Base-by-base conservation (phyloP, 306 rosid species). In the Nissolia schottii region DNA sequence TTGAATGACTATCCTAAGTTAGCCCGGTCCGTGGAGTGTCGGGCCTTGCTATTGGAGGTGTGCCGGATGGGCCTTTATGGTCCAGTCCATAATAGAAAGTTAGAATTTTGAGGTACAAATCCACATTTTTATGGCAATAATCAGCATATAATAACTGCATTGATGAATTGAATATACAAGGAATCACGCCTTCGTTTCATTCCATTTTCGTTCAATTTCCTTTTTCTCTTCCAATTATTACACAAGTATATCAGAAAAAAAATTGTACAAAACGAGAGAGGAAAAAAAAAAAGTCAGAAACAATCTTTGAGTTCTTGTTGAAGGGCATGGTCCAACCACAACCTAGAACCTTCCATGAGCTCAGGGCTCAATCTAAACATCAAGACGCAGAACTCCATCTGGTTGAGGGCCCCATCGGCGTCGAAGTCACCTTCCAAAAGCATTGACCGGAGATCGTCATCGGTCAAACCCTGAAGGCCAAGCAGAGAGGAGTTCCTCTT, bases 301-400 rank as follows among this genome's bases (percentile, higher is more conserved):
- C 0, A 71, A 41, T 83, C 72, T 34, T 70, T 27, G 15, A 87
- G 67, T 35, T 92, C 89, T 3, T 77, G 88, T 46, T 83, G 70
- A 60, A 90, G 79, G 48, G 73, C 81, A 48, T 90, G 75, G 3
- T 90, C 89, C 8, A 92, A 77, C 94, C 90, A 90, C 49, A 83
- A 9, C 3, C 74, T 19, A 0, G 92, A 90, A 2, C 87, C 91
- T 2, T 86, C 92, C 98, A 92, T 92, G 50, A 92, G 87, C 35
- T 87, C 93, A 67, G 98, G 98, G 66, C 98, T 90, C 70, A 92
- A 75, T 82, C 96, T 86, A 68, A 92, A 92, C 96, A 90, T 92
- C 79, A 92, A 77, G 5, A 90, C 93, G 10, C 98, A 92, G 54
- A 92, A 92, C 85, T 93, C 96, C 90, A 90, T 60, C 83, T 87